Conservation (phyloP, 306 rosid genomes). For the Potentilla sterilis region DNA sequence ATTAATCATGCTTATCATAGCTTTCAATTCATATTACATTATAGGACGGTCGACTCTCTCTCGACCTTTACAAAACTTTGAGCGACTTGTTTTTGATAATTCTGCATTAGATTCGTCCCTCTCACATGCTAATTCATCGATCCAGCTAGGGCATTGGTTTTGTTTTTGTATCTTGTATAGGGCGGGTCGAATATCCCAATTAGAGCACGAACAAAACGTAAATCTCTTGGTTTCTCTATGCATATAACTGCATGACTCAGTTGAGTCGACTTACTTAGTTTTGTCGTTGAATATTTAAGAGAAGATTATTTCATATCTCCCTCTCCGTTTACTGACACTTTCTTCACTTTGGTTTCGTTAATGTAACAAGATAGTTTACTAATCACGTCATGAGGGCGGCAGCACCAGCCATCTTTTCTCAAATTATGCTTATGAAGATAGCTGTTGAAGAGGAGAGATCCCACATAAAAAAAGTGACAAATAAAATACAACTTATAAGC, state of each 20-base stretch:
- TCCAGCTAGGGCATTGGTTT: slow-evolving; percentile 35
- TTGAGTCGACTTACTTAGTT: neutral
- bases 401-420: too few species aligned
- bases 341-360: too few species aligned
- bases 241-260: neutral
- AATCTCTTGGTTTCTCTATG: neutral
- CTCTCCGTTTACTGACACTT: too few species aligned
- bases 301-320: too few species aligned
- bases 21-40: slow-evolving; percentile 1
- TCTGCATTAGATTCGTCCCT: slow-evolving; percentile 52
- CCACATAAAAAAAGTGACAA: too few species aligned
- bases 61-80: slow-evolving; percentile 22
- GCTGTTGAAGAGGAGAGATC: too few species aligned
- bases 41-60: slow-evolving; percentile 8
- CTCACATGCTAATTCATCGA: slow-evolving; percentile 66
- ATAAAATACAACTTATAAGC: too few species aligned
- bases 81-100: neutral
- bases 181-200: neutral
- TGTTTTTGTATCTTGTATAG: slow-evolving; percentile 29
- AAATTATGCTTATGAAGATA: too few species aligned
- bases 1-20: slow-evolving; percentile 31
- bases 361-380: too few species aligned
- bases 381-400: too few species aligned
- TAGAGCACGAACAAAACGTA: neutral
- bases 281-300: too few species aligned